Evolutionary conservation across 1,284 basidiomycete species (phyloP), one percentile per base, ranked within the genome.

Genomic region (Rhodotorula mucilaginosa): DNA sequence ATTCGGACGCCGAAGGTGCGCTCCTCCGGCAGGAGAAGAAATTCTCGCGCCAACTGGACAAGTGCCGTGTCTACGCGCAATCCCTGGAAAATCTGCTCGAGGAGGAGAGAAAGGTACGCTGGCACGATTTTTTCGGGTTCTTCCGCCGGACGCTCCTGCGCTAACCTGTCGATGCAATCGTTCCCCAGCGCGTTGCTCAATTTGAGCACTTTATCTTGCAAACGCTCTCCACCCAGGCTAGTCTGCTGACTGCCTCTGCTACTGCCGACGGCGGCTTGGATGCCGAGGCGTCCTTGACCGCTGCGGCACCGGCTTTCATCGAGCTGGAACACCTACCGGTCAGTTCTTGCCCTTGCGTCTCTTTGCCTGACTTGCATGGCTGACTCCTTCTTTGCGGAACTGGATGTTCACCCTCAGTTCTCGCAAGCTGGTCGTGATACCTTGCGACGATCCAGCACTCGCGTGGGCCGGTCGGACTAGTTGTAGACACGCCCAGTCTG

Each of bases 1-100:
- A 74, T 47, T 65, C 57, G 19, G 74, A 75, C 46, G 61, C 52
- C 52, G 75, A 72, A 52, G 64, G 61, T 60, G 86, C 88, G 74
- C 79, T 88, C 31, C 80, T 80, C 69, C 81, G 84, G 71, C 81
- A 89, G 68, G 85, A 82, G 65, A 79, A 81, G 72, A 83, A 85
- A 58, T 83, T 85, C 79, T 86, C 88, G 64, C 82, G 83, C 47
- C 87, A 88, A 78, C 82, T 87, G 51, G 83, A 83, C 65, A 87
- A 88, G 77, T 83, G 84, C 72, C 82, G 83, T 58, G 78, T 80
- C 46, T 81, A 87, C 77, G 86, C 88, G 78, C 83, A 84, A 58
- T 85, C 86, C 74, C 83, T 83, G 67, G 81, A 86, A 76, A 83
- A 84, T 44, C 83, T 84, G 63, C 78, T 85, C 21, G 80, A 81